phyloP scores from a whole-genome alignment of 2,329 filamentous ascomycete species.

The Monilinia fructigena region DNA sequence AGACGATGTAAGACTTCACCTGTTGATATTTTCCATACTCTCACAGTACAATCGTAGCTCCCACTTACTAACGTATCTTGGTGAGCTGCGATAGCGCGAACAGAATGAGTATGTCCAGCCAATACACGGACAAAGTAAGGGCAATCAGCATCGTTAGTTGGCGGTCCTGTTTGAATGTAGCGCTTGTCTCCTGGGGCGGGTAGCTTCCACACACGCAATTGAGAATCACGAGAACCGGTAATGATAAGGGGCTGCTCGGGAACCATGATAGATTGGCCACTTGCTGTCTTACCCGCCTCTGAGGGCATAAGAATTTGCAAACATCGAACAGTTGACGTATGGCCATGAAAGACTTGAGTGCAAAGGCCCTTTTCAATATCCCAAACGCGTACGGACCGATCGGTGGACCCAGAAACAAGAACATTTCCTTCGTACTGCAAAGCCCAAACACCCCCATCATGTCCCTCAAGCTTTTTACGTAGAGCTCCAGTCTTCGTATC shows the following conservation, averaged over 20 bases:
- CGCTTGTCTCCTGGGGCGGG: constrained; percentile 74
- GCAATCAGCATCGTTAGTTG: constrained; percentile 74
- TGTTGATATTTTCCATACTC: constrained; percentile 96
- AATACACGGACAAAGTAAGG: constrained; percentile 92
- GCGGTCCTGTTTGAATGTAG: constrained; percentile 76
- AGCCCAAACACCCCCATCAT: constrained; percentile 97
- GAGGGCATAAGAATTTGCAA: constrained; percentile 85
- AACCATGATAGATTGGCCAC: constrained; percentile 80
- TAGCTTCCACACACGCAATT: constrained; percentile 89
- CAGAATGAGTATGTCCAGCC: constrained; percentile 85
- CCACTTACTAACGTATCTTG: constrained; percentile 96
- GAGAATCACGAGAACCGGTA: constrained; percentile 92
- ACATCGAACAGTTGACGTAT: constrained; percentile 95
- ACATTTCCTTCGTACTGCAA: constrained; percentile 95
- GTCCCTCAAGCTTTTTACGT: constrained; percentile 79
- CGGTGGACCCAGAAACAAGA: constrained; percentile 92
- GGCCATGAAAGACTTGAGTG: constrained; percentile 94
- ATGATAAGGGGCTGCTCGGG: constrained; percentile 95
- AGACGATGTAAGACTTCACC: constrained; percentile 83
- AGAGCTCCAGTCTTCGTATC: constrained; percentile 92
- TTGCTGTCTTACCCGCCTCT: constrained; percentile 65
- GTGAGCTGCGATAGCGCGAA: constrained; percentile 91
- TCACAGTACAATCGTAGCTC: constrained; percentile 92
- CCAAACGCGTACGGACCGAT: constrained; percentile 98
- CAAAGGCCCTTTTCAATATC: constrained; percentile 92